phyloP scores from a whole-genome alignment of 225 moss, liverwort and hornwort genomes.

The Sphagnum contortum region DNA sequence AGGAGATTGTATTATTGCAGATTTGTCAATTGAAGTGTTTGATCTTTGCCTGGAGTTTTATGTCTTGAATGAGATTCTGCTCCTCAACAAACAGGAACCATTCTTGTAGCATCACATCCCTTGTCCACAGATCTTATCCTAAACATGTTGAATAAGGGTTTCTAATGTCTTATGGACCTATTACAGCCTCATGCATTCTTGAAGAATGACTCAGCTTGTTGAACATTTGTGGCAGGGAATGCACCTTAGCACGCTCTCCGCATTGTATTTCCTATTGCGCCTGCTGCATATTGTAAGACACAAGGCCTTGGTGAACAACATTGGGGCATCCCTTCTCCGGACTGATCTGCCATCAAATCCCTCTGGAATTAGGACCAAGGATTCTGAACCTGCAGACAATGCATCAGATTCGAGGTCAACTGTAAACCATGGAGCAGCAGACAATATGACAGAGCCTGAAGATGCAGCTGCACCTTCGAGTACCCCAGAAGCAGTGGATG shows the following conservation, averaged over 20 bases:
- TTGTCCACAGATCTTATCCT: too few species aligned
- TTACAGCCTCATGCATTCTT: too few species aligned
- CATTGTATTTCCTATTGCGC: conserved; percentile 88
- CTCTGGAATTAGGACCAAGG: conserved; percentile 27
- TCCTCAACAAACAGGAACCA: too few species aligned
- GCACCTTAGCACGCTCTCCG: conserved; percentile 87
- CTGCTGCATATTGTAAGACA: conserved; percentile 86
- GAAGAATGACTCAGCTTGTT: too few species aligned
- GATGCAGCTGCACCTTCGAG: conserved; percentile 21
- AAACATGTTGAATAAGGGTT: too few species aligned
- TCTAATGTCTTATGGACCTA: too few species aligned
- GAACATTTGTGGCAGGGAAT: conserved; percentile 37
- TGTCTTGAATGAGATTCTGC: too few species aligned
- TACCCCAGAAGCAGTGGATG: conserved; percentile 42
- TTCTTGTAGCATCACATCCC: too few species aligned
- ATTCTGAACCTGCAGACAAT: conserved; percentile 24
- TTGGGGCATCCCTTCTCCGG: conserved; percentile 81
- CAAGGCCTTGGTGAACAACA: conserved; percentile 80
- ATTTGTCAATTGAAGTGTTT: too few species aligned
- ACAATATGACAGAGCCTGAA: conserved; percentile 19
- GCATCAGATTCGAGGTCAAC: conserved; percentile 15
- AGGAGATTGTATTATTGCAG: too few species aligned
- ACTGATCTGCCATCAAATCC: conserved; percentile 43
- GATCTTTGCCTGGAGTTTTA: too few species aligned
- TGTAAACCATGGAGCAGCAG: conserved; percentile 14